These are phyloP conservation scores for Rhododendron kiyosumense DNA, from an alignment of 148 eudicot genomes.

Conservation along the genomic window DNA sequence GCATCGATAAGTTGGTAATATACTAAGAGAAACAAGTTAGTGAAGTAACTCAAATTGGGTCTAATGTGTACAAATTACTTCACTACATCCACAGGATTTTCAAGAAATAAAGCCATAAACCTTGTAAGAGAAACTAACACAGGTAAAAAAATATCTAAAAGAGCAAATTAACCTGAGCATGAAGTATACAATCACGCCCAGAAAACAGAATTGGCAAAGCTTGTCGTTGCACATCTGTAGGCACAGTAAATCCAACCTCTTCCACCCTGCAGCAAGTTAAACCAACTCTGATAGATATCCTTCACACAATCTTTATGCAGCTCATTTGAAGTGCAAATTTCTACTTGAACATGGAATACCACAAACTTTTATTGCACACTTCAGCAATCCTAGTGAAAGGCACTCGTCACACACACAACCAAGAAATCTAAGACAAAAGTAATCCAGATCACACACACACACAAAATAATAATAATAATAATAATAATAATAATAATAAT, in stretches of 20 bases:
- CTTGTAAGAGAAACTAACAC: not conserved
- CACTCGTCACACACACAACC: not conserved
- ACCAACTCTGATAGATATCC: not conserved
- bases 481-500: too few species aligned
- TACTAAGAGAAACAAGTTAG: not conserved
- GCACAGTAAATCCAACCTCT: constrained; percentile 67
- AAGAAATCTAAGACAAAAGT: not conserved
- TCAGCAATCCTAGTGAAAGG: not conserved
- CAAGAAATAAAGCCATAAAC: not conserved
- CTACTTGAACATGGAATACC: not conserved
- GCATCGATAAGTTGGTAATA: not conserved
- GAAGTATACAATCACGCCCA: constrained; percentile 81
- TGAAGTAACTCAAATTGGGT: not conserved
- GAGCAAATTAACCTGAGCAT: constrained; percentile 73
- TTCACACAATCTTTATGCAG: not conserved
- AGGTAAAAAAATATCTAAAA: not conserved
- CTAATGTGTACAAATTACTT: not conserved
- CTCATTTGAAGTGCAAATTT: not conserved
- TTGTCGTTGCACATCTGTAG: constrained; percentile 81
- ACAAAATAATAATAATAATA: too few species aligned
- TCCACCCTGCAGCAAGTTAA: constrained; percentile 54
- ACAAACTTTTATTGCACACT: not conserved
- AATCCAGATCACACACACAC: not conserved
- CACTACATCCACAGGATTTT: not conserved
- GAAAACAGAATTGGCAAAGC: constrained; percentile 79